These are phyloP conservation scores for Suillus weaverae DNA, from an alignment of 768 basidiomycete species.

Conservation along the genomic window DNA sequence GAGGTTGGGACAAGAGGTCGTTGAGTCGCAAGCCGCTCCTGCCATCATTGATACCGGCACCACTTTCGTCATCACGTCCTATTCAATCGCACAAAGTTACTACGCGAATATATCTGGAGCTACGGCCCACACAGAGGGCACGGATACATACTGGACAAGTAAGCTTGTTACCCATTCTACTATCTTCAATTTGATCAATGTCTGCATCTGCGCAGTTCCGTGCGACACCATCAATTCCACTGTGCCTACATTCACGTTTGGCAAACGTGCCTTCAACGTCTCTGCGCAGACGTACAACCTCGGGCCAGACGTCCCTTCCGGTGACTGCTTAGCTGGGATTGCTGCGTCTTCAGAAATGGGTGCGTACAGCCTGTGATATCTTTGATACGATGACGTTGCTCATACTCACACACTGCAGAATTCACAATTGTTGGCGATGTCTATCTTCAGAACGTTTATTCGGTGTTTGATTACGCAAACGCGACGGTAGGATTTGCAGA, in stretches of 20 bases:
- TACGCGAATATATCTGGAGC: slow-evolving; percentile 27
- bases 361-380: slow-evolving; percentile 4
- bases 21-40: neutral
- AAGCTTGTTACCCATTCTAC: neutral
- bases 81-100: slow-evolving; percentile 20
- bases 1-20: neutral
- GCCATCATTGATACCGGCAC: slow-evolving; percentile 37
- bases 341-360: slow-evolving; percentile 11
- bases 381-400: neutral
- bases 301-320: slow-evolving; percentile 27
- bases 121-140: slow-evolving; percentile 11
- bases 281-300: slow-evolving; percentile 37
- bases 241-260: slow-evolving; percentile 33
- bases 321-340: slow-evolving; percentile 34
- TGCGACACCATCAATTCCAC: slow-evolving; percentile 18
- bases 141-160: slow-evolving; percentile 33
- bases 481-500: slow-evolving; percentile 39
- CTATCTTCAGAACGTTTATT: slow-evolving; percentile 25
- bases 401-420: slow-evolving; percentile 8
- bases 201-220: slow-evolving; percentile 15
- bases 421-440: slow-evolving; percentile 29
- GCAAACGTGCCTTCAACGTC: slow-evolving; percentile 34
- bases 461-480: slow-evolving; percentile 29
- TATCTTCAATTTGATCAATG: neutral
- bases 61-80: slow-evolving; percentile 22